Percentiles rank a stretch among this genome's conserved stretches.
Evolutionary conservation across 805 yeast genomes (phyloP).

Genomic region (Saccharomycopsis oosterbeekiorum): DNA sequence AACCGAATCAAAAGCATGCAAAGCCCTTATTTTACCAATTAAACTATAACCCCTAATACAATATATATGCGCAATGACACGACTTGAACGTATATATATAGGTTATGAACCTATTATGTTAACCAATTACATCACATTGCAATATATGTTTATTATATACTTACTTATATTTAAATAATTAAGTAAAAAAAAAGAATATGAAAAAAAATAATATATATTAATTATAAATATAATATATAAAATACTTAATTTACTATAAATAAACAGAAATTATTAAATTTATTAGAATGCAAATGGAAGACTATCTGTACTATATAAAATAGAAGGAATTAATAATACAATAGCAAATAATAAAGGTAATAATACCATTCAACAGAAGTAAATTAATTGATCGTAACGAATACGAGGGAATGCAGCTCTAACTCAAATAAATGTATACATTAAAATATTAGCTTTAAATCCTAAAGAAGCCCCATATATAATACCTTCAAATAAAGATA

Average conservation of each 20-base stretch:
- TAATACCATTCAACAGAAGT: constrained; percentile 5
- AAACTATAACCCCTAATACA: constrained; percentile 3
- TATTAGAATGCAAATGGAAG: neutral
- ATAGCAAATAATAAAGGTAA: constrained; percentile 3
- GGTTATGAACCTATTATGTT: constrained; percentile 4
- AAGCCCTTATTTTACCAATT: constrained; percentile 3
- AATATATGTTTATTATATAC: no score
- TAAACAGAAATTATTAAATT: no score
- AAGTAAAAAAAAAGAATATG: no score
- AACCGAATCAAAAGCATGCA: constrained; percentile 8
- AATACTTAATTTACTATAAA: no score
- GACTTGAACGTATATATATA: constrained; percentile 2
- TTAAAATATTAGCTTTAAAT: neutral
- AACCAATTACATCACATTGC: constrained; percentile 3
- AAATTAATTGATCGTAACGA: constrained; percentile 1
- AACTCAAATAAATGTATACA: constrained; percentile 4
- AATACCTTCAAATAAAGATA: neutral
- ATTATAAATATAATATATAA: no score
- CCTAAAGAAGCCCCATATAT: constrained; percentile 3
- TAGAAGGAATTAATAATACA: neutral
- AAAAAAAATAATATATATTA: no score
- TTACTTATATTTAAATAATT: no score
- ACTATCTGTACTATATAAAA: neutral
- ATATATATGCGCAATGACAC: constrained; percentile 3
- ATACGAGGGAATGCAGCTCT: constrained; percentile 8